Evolutionary conservation across 257 asterid species (phyloP).

Genomic region (Scutellaria minor): DNA sequence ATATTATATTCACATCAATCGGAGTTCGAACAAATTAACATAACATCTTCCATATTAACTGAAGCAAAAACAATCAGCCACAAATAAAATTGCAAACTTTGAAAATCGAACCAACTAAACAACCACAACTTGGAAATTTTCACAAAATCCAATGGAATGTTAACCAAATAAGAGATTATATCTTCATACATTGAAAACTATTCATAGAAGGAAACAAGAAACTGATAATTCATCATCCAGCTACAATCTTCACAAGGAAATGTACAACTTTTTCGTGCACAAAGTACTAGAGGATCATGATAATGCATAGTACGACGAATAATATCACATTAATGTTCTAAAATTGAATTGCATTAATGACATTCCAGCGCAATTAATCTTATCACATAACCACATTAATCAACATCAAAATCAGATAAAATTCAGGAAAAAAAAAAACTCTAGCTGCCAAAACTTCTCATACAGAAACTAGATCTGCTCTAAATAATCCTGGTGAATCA

Average conservation of each 20-base stretch:
- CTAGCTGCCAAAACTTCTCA: conserved; percentile 8
- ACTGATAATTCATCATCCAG: conserved; percentile 13
- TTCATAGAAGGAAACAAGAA: neutral
- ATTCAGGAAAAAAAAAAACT: neutral
- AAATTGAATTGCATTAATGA: conserved; percentile 4
- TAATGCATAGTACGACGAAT: neutral
- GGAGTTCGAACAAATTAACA: neutral
- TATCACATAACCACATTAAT: conserved; percentile 28
- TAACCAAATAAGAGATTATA: conserved; percentile 17
- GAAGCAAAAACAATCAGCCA: neutral
- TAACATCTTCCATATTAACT: neutral
- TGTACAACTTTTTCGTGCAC: conserved; percentile 25
- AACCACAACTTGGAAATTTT: conserved; percentile 8
- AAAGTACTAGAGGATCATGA: conserved; percentile 13
- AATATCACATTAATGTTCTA: neutral
- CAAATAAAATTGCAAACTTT: neutral
- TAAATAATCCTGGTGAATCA: conserved; percentile 21
- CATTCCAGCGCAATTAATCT: conserved; percentile 6
- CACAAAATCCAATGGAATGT: neutral
- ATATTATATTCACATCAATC: conserved; percentile 16
- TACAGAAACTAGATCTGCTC: conserved; percentile 35
- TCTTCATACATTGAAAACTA: neutral
- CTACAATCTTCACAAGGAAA: conserved; percentile 1
- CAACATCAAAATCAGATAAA: conserved; percentile 19
- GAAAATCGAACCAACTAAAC: conserved; percentile 19